Base-by-base conservation (phyloP, 352 stramenopile species). In the Lagenidium giganteum region DNA sequence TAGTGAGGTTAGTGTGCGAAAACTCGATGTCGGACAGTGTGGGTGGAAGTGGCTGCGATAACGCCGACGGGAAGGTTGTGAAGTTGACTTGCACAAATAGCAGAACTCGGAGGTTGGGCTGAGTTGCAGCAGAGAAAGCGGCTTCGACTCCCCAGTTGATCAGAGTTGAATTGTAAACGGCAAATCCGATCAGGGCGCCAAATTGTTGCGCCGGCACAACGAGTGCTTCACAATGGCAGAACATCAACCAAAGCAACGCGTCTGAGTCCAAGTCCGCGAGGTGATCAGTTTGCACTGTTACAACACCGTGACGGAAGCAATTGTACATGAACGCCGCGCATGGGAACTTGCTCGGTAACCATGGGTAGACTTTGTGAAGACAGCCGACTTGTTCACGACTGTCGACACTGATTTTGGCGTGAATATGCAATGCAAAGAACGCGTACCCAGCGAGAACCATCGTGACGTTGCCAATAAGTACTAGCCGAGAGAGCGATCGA, bases 131-230 rank as follows among this genome's bases (percentile, higher is more conserved):
- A 3, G 47, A 39, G 30, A 69, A 33, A 0, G 49, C 23, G 1
- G 54, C 46, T 0, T 40, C 14, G 3, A 8, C 8, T 8, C 32
- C 17, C 59, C 54, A 69, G 22, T 61, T 40, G 20, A 22, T 7
- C 14, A 68, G 43, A 3, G 59, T 59, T 18, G 52, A 40, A 43
- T 64, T 62, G 36, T 55, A 57, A 9, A 64, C 21, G 18, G 54
- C 40, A 3, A 64, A 11, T 23, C 33, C 30, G 12, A 54, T n/a
- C 5, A 67, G 32, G 8, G 40, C 50, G 5, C n/a, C 23, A 27
- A 58, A 64, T 7, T 27, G 7, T 9, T 32, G 29, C 5, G 34
- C 8, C 2, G 58, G 54, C 2, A 68, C 39, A 7, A 42, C 39
- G 1, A 67, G 34, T 5, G 45, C 34, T 17, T 33, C 20, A 18